Percentiles rank a stretch among this genome's conserved stretches.
Conservation (phyloP, 139 green algal species). For the Limnomonas spitsbergensis region DNA sequence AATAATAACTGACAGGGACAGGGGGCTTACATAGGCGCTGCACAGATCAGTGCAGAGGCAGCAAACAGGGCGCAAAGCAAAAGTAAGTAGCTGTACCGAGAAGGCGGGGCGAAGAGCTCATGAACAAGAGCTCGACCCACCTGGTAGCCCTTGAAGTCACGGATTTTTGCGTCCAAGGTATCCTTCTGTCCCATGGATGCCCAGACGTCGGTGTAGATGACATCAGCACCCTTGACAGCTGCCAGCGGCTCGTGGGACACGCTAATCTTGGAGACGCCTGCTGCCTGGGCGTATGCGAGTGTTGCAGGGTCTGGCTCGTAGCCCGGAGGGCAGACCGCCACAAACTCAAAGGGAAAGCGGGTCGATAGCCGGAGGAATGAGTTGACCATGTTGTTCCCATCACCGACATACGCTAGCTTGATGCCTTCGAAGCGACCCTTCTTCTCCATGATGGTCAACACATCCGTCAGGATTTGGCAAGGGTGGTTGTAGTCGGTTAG, state of each 20-base stretch:
- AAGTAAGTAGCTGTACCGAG: too few relatives aligned
- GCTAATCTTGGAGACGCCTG: conserved; percentile 30
- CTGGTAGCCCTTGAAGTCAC: conserved; percentile 87
- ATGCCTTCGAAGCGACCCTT: conserved; percentile 73
- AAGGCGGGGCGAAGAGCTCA: too few relatives aligned
- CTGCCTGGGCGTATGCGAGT: conserved; percentile 52
- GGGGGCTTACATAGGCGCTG: too few relatives aligned
- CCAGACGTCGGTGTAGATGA: conserved; percentile 99
- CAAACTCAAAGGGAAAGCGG: conserved; percentile 87
- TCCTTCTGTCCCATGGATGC: conserved; percentile 99
- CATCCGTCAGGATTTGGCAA: conserved; percentile 98
- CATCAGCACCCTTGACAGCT: conserved; percentile 71
- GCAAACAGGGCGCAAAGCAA: too few relatives aligned
- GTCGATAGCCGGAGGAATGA: conserved; percentile 90
- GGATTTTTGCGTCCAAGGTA: conserved; percentile 72
- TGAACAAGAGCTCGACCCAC: too few relatives aligned
- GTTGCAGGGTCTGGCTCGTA: conserved; percentile 90
- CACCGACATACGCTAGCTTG: conserved; percentile 94
- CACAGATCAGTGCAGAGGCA: too few relatives aligned
- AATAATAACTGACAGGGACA: too few relatives aligned
- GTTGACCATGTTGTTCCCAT: conserved; percentile 99
- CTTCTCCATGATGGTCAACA: conserved; percentile 89
- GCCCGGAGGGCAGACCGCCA: conserved; percentile 87
- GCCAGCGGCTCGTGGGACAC: conserved; percentile 40
- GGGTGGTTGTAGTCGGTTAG: conserved; percentile 99